phyloP scores from a whole-genome alignment of 352 stramenopile genomes.

The Phytopythium boreale region DNA sequence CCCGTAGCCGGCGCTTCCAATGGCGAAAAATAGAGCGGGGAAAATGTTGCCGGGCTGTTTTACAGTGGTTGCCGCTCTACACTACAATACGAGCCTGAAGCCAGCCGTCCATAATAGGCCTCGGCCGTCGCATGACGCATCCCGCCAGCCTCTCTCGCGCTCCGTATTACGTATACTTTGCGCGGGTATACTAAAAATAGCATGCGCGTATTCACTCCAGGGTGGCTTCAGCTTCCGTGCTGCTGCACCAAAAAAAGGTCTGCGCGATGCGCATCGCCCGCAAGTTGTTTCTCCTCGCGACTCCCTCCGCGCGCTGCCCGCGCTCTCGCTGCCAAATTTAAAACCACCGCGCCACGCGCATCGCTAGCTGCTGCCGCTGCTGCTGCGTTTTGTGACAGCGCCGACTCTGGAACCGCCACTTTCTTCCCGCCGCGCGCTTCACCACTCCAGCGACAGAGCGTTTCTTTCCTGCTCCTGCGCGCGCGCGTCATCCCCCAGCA shows the following conservation, averaged over 20 bases:
- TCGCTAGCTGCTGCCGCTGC: background rate
- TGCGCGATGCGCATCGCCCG: background rate
- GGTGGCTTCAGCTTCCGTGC: background rate
- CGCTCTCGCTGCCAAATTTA: conserved; percentile 5
- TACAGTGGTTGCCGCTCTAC: background rate
- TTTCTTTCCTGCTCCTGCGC: background rate
- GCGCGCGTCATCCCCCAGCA: background rate
- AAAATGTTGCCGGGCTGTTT: background rate
- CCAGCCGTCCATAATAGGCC: background rate
- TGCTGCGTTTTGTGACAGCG: background rate
- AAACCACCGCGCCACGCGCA: conserved; percentile 4
- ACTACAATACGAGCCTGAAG: too few species aligned
- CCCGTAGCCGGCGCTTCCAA: background rate
- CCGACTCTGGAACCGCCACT: background rate
- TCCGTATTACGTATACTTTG: background rate
- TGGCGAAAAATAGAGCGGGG: background rate
- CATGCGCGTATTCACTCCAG: background rate
- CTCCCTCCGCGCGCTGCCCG: background rate
- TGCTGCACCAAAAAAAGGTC: conserved; percentile 2
- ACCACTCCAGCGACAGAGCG: background rate
- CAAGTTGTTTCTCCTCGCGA: background rate
- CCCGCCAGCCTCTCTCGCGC: background rate
- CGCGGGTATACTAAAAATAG: background rate
- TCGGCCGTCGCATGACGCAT: background rate
- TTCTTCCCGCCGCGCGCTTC: background rate